These are phyloP conservation scores for Pseudocercospora cruenta DNA, from an alignment of 2,329 filamentous ascomycete species.

Conservation along the genomic window DNA sequence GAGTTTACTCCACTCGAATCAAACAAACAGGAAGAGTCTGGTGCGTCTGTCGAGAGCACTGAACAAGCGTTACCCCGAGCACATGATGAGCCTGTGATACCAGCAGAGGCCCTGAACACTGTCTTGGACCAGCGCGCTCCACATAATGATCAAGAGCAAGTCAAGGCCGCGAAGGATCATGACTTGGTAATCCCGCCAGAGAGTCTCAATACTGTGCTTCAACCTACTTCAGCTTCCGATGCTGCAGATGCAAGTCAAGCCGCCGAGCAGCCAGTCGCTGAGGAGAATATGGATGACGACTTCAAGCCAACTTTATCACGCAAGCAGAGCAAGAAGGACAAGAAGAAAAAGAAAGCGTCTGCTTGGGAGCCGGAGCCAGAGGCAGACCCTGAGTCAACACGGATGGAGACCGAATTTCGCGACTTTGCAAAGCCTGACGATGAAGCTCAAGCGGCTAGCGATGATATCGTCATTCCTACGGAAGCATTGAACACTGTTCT, in stretches of 20 bases:
- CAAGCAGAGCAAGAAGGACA: slow-evolving; percentile 34
- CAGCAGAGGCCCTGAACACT: neutral
- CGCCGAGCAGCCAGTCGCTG: neutral
- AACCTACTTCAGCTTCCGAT: neutral
- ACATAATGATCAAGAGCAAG: neutral
- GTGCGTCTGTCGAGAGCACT: neutral
- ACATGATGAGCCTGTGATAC: neutral
- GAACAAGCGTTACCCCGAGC: neutral
- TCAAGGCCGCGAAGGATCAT: neutral
- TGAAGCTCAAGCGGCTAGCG: neutral
- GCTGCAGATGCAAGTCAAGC: neutral
- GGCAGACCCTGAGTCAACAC: neutral
- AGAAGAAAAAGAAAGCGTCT: slow-evolving; percentile 19
- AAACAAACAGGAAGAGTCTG: neutral
- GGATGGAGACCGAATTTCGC: neutral
- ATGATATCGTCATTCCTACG: neutral
- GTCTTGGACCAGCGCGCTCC: neutral
- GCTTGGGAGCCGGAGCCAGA: slow-evolving; percentile 7
- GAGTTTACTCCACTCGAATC: slow-evolving; percentile 6
- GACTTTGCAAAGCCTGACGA: neutral
- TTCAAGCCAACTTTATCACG: slow-evolving; percentile 15
- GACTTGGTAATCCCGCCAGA: neutral
- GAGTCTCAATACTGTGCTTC: neutral
- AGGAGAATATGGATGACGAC: slow-evolving; percentile 4
- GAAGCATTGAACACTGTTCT: neutral